phyloP scores from a whole-genome alignment of 2,329 filamentous ascomycete genomes.

The Alternaria burnsii region DNA sequence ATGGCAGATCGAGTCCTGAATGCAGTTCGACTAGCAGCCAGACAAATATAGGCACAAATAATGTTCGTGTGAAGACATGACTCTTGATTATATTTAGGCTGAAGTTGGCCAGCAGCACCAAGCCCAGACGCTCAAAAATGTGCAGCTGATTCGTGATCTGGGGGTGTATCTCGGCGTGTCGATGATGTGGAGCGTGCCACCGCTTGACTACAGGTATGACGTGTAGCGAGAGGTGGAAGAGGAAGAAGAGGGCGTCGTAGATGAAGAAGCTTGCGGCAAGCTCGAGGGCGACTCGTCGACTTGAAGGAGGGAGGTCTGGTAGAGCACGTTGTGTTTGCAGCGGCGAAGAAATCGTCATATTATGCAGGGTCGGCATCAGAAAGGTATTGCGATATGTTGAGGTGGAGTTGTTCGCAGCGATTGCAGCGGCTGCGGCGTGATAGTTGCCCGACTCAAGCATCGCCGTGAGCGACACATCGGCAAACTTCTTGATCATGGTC shows the following conservation, averaged over 20 bases:
- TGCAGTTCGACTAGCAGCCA: constrained; percentile 3
- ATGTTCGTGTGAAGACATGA: not conserved
- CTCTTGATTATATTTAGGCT: constrained; percentile 1
- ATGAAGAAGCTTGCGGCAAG: constrained; percentile 1
- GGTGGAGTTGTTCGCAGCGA: not conserved
- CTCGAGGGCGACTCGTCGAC: not conserved
- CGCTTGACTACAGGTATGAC: not conserved
- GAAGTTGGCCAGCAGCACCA: constrained; percentile 4
- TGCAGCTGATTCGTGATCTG: constrained; percentile 1
- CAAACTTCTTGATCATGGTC: constrained; percentile 5
- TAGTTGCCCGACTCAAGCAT: constrained; percentile 4
- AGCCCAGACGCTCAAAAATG: not conserved
- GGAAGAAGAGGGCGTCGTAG: not conserved
- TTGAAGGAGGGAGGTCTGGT: not conserved
- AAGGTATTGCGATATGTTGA: not conserved
- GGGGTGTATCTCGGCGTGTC: constrained; percentile 7
- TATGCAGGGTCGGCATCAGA: not conserved
- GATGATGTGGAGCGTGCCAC: constrained; percentile 3
- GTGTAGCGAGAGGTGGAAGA: not conserved
- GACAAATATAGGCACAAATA: constrained; percentile 1
- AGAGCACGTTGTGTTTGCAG: constrained; percentile 2
- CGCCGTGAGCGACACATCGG: not conserved
- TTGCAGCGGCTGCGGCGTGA: not conserved
- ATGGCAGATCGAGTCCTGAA: constrained; percentile 2
- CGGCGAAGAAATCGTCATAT: constrained; percentile 1